A percentile compares a stretch with the other conserved stretches of the same genome.
These are phyloP conservation scores for Aspergillus persii DNA, from an alignment of 2,329 filamentous ascomycete genomes.

Conservation along the genomic window DNA sequence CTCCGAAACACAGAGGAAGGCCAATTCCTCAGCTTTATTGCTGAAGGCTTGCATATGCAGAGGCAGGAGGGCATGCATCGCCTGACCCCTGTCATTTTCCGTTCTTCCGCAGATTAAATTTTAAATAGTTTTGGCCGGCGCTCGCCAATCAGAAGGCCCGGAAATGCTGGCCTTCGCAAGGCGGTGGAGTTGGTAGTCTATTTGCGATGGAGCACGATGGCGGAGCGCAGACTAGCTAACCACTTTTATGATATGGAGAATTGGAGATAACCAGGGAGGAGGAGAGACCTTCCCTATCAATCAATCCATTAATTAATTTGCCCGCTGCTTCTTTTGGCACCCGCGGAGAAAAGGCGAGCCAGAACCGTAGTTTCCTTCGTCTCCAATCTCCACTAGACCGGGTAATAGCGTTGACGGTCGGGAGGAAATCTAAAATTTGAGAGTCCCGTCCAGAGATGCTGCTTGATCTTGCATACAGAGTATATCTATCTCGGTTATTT, in stretches of 20 bases:
- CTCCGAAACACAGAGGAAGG: background rate
- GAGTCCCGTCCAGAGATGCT: background rate
- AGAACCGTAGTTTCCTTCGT: background rate
- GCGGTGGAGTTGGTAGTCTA: background rate
- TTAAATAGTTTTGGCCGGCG: constrained; percentile 2
- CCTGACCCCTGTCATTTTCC: constrained; percentile 7
- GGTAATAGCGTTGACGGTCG: background rate
- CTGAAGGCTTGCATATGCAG: constrained; percentile 2
- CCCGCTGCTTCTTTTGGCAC: background rate
- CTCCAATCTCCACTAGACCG: no score
- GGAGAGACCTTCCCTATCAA: background rate
- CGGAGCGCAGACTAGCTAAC: background rate
- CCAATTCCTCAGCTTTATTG: background rate
- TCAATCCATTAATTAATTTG: background rate
- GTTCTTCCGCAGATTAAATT: constrained; percentile 5
- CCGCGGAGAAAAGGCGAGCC: background rate
- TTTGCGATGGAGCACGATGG: background rate
- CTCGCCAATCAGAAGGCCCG: constrained; percentile 6
- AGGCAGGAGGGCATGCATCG: background rate
- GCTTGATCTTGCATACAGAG: background rate
- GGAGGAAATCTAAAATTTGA: background rate
- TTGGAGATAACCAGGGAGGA: background rate
- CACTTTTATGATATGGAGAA: background rate
- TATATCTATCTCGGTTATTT: background rate
- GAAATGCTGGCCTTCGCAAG: constrained; percentile 1